Evolutionary conservation across 371 early-diverging fungal genomes (phyloP).

Genomic region (Spiromyces aspiralis): DNA sequence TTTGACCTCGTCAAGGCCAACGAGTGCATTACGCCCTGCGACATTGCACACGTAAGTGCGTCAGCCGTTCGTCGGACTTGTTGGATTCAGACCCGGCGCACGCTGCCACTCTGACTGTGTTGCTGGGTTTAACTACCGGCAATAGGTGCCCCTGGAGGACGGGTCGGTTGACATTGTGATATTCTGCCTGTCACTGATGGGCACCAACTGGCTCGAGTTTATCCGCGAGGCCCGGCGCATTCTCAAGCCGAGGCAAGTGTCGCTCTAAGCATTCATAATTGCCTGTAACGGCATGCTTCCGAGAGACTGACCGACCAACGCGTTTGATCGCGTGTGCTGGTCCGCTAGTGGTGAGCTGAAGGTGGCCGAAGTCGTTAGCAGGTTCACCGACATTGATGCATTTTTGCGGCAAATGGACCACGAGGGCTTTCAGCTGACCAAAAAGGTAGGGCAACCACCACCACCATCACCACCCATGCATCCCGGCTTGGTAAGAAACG

Average conservation of each 20-base stretch:
- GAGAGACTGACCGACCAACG: too few relatives aligned
- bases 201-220: slow-evolving; percentile 84
- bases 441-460: too few relatives aligned
- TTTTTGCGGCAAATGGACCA: slow-evolving; percentile 50
- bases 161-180: slow-evolving; percentile 73
- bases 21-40: slow-evolving; percentile 75
- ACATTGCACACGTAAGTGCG: slow-evolving; percentile 63
- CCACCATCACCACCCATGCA: too few relatives aligned
- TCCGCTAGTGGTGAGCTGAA: slow-evolving; percentile 60
- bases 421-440: slow-evolving; percentile 55
- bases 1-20: slow-evolving; percentile 88
- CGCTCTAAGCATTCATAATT: neutral
- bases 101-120: neutral
- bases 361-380: slow-evolving; percentile 86
- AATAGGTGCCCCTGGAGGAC: slow-evolving; percentile 51
- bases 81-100: neutral
- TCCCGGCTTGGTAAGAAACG: too few relatives aligned
- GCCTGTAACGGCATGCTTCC: too few relatives aligned
- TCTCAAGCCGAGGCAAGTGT: slow-evolving; percentile 53
- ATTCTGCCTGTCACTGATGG: slow-evolving; percentile 96
- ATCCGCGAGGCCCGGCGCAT: slow-evolving; percentile 83
- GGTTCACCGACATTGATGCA: slow-evolving; percentile 62
- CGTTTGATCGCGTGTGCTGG: neutral
- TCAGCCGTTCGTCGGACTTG: neutral
- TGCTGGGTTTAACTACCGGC: neutral